Evolutionary conservation across 2,329 filamentous ascomycete species (phyloP).

Genomic region (Colletotrichum lini): DNA sequence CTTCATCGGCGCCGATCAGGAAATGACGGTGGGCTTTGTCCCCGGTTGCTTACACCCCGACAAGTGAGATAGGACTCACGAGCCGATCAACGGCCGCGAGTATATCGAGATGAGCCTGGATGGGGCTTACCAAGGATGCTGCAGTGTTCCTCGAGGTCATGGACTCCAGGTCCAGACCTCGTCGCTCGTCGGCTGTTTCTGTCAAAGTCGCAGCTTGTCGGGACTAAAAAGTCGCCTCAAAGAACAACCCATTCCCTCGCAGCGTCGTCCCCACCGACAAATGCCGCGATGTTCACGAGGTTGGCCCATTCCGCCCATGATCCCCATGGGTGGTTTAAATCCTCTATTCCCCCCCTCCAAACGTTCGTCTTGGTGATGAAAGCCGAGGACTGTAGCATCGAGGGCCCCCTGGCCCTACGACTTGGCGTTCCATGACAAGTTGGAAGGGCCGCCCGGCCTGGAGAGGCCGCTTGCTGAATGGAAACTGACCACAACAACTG

Average conservation of each 20-base stretch:
- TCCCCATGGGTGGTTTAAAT: neutral
- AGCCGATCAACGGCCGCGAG: slow-evolving; percentile 53
- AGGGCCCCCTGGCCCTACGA: neutral
- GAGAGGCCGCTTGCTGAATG: neutral
- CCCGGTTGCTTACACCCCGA: slow-evolving; percentile 59
- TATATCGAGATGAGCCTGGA: slow-evolving; percentile 49
- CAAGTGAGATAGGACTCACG: slow-evolving; percentile 62
- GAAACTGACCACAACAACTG: slow-evolving; percentile 16
- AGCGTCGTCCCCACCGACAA: slow-evolving; percentile 15
- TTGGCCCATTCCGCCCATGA: slow-evolving; percentile 12
- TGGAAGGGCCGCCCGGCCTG: neutral
- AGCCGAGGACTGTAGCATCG: slow-evolving; percentile 25
- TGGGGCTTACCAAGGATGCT: slow-evolving; percentile 40
- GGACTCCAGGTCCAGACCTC: neutral
- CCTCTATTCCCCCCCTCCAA: too few species aligned
- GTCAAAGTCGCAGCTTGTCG: neutral
- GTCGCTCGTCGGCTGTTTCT: neutral
- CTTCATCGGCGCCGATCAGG: slow-evolving; percentile 64
- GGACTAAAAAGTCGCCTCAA: neutral
- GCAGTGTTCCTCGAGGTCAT: too few species aligned
- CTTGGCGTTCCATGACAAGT: slow-evolving; percentile 31
- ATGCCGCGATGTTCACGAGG: slow-evolving; percentile 9
- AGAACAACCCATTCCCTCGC: neutral
- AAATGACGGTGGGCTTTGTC: slow-evolving; percentile 66
- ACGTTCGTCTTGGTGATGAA: slow-evolving; percentile 4